A percentile compares a stretch with the other conserved stretches of the same genome.
Evolutionary conservation across 768 basidiomycete species (phyloP).

Genomic region (Podaxis sp.): DNA sequence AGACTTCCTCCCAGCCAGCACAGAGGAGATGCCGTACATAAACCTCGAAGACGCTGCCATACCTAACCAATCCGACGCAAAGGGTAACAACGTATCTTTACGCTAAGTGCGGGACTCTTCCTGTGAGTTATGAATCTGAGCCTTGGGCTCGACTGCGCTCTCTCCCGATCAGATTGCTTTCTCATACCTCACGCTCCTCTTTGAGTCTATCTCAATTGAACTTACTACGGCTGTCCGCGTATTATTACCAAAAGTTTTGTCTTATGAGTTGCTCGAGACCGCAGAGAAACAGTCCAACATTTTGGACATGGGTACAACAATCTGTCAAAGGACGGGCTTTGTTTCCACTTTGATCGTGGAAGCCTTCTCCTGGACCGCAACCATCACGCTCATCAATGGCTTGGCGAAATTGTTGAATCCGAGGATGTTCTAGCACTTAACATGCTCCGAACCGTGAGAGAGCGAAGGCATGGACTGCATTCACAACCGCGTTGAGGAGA

Average conservation of each 20-base stretch:
- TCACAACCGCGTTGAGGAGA: neutral
- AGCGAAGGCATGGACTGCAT: neutral
- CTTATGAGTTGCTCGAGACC: neutral
- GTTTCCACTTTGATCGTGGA: slow-evolving; percentile 1
- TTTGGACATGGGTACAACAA: slow-evolving; percentile 1
- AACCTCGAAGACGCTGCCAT: slow-evolving; percentile 2
- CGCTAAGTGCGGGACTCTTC: neutral
- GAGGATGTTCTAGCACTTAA: neutral
- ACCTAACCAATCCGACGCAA: neutral
- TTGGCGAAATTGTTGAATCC: neutral
- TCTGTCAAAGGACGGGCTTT: slow-evolving; percentile 1
- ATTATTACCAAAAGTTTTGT: neutral
- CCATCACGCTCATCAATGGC: neutral
- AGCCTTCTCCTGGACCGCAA: neutral
- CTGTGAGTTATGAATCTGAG: neutral
- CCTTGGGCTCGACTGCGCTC: neutral
- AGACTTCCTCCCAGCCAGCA: neutral
- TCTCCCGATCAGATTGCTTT: neutral
- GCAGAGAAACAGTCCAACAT: neutral
- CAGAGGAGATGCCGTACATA: neutral
- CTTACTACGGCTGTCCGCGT: neutral
- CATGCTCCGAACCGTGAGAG: neutral
- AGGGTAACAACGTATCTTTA: neutral
- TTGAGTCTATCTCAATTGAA: neutral
- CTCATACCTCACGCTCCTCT: neutral